Base-by-base conservation (phyloP, 2,329 filamentous ascomycete genomes). In the Zymoseptoria pseudotritici region DNA sequence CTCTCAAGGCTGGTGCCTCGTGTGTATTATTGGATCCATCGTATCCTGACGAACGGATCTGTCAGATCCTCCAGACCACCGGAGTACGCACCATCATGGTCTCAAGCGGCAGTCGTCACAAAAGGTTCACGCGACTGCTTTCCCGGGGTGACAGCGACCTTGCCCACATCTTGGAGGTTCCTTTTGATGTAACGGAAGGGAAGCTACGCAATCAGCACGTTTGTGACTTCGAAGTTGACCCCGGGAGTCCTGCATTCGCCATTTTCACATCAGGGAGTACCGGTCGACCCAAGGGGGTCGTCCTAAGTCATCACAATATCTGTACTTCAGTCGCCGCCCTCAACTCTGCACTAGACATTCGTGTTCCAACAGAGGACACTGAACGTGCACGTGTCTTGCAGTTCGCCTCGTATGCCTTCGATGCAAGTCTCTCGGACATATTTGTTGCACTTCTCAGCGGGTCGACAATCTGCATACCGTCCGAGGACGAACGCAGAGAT, bases 1-100 rank as follows among this genome's bases (percentile, higher is more conserved):
- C 75, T 8, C 66, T 75, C 24, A 74, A 74, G 59, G 71, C 73
- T 19, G 74, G 74, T 20, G 73, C 69, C 7, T 71, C 72, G 21
- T 70, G 68, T 17, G 68, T 73, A 4, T 68, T 70, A 8, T 66
- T 79, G 19, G 75, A 77, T 58, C 71, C 70, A 3, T 68, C 71
- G 56, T 50, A 50, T 19, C 46, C 46, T 4, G 46, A 50, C 46
- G 46, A 50, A 19, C 46, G 46, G 13, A 4, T 50, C 46, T 50
- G 13, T 50, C 13, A 13, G 4, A 50, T 50, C 13, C 13, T 50
- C 13, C 13, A 50, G 13, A 7, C 13, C 46, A 50, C 19, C 13
- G 46, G 46, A 19, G 13, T 7, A 13, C 13, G 19, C 13, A 50
- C 19, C 46, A 50, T 50, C 46, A 50, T 50, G 13, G 19, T 13